Evolutionary conservation across 257 asterid species (phyloP).

Genomic region (Nicotiana knightiana): DNA sequence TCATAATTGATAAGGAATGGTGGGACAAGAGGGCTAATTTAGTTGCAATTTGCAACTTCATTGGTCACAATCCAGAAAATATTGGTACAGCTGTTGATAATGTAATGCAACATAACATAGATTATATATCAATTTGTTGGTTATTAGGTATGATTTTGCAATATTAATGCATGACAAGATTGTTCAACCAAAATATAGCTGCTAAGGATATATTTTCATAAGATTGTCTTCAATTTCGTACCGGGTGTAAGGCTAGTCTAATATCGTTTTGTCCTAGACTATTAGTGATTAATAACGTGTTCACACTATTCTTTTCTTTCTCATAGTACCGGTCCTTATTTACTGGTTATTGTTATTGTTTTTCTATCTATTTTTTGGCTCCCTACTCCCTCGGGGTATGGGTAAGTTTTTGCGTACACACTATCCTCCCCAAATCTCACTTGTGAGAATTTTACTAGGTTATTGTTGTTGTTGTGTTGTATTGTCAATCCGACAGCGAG

Average conservation of each 20-base stretch:
- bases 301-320: too few species aligned
- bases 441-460: too few species aligned
- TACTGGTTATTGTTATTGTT: too few species aligned
- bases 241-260: too few species aligned
- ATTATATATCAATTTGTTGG: neutral
- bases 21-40: neutral
- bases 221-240: neutral
- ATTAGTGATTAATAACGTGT: too few species aligned
- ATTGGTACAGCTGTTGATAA: neutral
- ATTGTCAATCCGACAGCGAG: neutral
- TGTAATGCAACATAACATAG: conserved; percentile 1
- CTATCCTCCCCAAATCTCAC: too few species aligned
- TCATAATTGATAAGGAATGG: neutral
- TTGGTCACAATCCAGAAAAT: neutral
- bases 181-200: neutral
- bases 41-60: neutral
- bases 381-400: too few species aligned
- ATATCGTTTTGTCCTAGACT: too few species aligned
- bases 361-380: too few species aligned
- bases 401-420: too few species aligned
- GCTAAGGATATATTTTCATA: neutral
- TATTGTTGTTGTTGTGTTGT: too few species aligned
- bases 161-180: neutral
- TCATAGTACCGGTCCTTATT: too few species aligned
- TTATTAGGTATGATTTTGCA: neutral